Conservation (phyloP, 2,329 filamentous ascomycete genomes). For the Penicillium sp. region DNA sequence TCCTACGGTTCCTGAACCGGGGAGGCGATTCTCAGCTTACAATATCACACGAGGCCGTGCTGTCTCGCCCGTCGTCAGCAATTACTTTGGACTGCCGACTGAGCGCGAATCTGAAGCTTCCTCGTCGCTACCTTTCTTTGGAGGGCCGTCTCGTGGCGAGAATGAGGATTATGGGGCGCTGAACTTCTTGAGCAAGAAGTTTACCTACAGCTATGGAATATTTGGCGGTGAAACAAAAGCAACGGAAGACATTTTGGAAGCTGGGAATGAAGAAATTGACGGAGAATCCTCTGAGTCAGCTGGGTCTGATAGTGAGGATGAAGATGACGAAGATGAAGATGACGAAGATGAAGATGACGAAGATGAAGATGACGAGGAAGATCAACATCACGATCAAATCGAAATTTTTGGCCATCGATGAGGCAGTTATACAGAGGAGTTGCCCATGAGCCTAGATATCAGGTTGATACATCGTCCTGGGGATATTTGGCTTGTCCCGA, state of each 20-base stretch:
- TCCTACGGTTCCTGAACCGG: conserved; percentile 20
- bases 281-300: conserved; percentile 25
- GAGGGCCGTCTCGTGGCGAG: conserved; percentile 18
- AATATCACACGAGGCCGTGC: conserved; percentile 40
- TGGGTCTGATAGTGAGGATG: conserved; percentile 45
- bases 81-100: conserved; percentile 44
- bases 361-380: conserved; percentile 52
- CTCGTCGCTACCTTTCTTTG: conserved; percentile 30
- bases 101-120: conserved; percentile 32
- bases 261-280: conserved; percentile 21
- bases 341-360: conserved; percentile 49
- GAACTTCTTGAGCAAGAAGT: conserved; percentile 54
- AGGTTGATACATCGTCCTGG: not conserved
- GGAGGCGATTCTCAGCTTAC: conserved; percentile 31
- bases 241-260: conserved; percentile 22
- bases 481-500: not conserved
- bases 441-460: not conserved
- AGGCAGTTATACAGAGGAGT: conserved; percentile 9
- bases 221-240: conserved; percentile 30
- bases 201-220: conserved; percentile 38
- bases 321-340: conserved; percentile 50
- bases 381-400: conserved; percentile 49
- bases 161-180: conserved; percentile 50
- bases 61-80: conserved; percentile 44
- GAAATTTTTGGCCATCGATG: conserved; percentile 53